A percentile compares a stretch with the other conserved stretches of the same genome.
Evolutionary conservation across 768 basidiomycete genomes (phyloP).

Genomic region (Fistulinella prunicolor): DNA sequence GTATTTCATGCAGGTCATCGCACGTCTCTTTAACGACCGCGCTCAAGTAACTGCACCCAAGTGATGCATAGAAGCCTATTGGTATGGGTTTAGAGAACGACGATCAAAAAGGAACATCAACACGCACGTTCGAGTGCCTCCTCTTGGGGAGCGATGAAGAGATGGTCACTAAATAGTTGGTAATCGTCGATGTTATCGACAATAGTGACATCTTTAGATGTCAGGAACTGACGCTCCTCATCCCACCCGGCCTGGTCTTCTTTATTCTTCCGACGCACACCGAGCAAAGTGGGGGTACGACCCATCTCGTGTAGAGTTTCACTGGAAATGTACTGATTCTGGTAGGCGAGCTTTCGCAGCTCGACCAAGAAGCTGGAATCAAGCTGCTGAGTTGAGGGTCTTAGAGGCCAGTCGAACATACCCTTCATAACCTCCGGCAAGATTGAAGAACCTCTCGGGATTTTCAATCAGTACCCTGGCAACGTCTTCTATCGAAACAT

Average conservation of each 20-base stretch:
- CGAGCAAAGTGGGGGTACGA: conserved; percentile 63
- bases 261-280: conserved; percentile 51
- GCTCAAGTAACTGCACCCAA: conserved; percentile 77
- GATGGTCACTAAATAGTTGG: conserved; percentile 65
- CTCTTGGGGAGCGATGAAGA: conserved; percentile 80
- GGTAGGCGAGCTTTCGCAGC: conserved; percentile 76
- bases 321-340: conserved; percentile 47
- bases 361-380: conserved; percentile 68
- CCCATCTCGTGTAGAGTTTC: conserved; percentile 56
- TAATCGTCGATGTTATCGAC: conserved; percentile 79
- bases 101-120: not conserved
- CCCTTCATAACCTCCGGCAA: conserved; percentile 63
- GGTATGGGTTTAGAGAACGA: not conserved
- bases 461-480: conserved; percentile 60
- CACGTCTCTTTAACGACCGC: conserved; percentile 71
- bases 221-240: conserved; percentile 60
- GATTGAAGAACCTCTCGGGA: conserved; percentile 62
- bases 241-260: conserved; percentile 66
- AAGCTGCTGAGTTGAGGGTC: not conserved
- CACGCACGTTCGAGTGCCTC: conserved; percentile 73
- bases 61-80: conserved; percentile 63
- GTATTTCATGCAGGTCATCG: conserved; percentile 47
- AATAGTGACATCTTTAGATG: conserved; percentile 63
- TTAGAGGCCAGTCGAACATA: conserved; percentile 32
- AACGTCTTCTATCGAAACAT: conserved; percentile 78